Evolutionary conservation across 2,329 filamentous ascomycete species (phyloP), one percentile per base, ranked within the genome.

Genomic region (Phaeomoniella chlamydospora): DNA sequence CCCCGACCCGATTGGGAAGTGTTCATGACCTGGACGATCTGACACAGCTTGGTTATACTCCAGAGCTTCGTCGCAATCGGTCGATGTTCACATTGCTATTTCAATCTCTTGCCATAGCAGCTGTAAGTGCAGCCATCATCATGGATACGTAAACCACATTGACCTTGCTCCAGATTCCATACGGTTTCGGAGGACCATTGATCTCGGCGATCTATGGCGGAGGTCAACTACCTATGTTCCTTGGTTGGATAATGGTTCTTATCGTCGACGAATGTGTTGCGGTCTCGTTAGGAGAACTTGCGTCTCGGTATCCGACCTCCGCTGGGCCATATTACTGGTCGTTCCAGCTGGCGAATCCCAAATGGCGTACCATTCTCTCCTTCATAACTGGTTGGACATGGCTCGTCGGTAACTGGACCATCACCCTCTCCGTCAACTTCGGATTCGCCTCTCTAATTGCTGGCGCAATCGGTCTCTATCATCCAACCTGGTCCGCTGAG

Each of bases 61-160:
- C 68, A 3, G 70, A 74, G 46, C 56, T 78, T 13, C 56, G 52
- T 14, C 65, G 71, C 15, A 77, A 77, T 42, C 64, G 74, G 18
- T 75, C 72, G 0, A 63, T 76, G 45, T 61, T 68, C 42, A 75
- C 71, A 0, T 55, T 78, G 1, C 58, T 77, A 10, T 77, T 77
- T 49, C 72, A 76, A 50, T 68, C 67, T 0, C 55, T 77, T 5
- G 70, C 72, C 15, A 75, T 76, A 18, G 70, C 72, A 18, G 71
- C 72, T 26, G 22, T 26, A 26, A 26, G 22, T 26, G n/a, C 6
- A 9, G 22, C 22, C n/a, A 6, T n/a, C 22, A 6, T 9, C n/a
- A n/a, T 26, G n/a, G n/a, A 6, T 9, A 9, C 9, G n/a, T n/a
- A 26, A 6, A 26, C 9, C n/a, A 6, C 14, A 70, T 75, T 33